These are phyloP conservation scores for Leccinum arenicola DNA, from an alignment of 768 basidiomycete species.

Conservation along the genomic window DNA sequence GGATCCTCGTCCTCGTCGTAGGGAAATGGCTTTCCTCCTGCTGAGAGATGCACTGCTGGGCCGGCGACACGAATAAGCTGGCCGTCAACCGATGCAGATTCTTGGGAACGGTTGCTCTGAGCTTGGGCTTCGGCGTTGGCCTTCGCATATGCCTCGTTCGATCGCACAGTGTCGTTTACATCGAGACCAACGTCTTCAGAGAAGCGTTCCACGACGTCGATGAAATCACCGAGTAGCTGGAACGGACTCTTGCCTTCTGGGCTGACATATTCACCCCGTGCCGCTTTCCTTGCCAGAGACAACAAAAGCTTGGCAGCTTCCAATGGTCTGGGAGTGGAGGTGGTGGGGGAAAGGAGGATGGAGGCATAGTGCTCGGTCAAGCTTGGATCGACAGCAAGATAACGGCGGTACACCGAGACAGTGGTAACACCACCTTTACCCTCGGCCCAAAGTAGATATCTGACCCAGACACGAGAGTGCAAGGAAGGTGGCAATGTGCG, in stretches of 20 bases:
- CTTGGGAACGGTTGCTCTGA: conserved; percentile 26
- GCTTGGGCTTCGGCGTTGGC: conserved; percentile 45
- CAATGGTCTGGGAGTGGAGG: conserved; percentile 72
- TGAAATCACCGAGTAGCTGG: conserved; percentile 88
- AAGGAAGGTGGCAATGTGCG: conserved; percentile 92
- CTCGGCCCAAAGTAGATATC: conserved; percentile 93
- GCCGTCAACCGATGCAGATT: conserved; percentile 51
- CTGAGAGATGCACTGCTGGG: conserved; percentile 50
- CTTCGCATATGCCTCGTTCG: conserved; percentile 49
- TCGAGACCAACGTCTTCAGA: conserved; percentile 92
- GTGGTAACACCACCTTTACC: conserved; percentile 72
- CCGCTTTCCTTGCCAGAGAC: conserved; percentile 78
- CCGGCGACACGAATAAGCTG: conserved; percentile 72
- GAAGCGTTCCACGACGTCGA: conserved; percentile 86
- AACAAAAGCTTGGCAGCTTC: conserved; percentile 93
- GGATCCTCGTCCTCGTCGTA: conserved; percentile 89
- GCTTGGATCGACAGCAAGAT: conserved; percentile 77
- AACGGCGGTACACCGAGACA: conserved; percentile 83
- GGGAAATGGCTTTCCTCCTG: conserved; percentile 48
- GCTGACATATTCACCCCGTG: conserved; percentile 77
- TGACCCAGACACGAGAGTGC: conserved; percentile 88
- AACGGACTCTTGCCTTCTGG: conserved; percentile 95
- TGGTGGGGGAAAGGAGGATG: conserved; percentile 58
- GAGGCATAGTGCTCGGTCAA: conserved; percentile 76
- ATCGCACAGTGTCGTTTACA: conserved; percentile 65